These are phyloP conservation scores for Pulveroboletus frians DNA, from an alignment of 768 basidiomycete species.

Conservation along the genomic window DNA sequence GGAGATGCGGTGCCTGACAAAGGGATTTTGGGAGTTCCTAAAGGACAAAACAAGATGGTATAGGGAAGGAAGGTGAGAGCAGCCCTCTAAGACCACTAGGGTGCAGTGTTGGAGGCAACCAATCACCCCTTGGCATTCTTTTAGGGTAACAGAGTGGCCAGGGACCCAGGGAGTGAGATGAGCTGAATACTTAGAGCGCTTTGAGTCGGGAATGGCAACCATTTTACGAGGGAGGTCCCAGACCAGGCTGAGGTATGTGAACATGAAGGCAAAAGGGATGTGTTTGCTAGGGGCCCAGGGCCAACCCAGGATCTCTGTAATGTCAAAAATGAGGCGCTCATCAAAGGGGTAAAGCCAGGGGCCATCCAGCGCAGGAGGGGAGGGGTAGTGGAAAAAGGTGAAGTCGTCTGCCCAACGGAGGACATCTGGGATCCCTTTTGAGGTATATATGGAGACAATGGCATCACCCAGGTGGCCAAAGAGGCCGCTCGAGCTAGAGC, in stretches of 20 bases:
- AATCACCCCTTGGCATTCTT: background rate
- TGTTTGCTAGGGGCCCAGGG: background rate
- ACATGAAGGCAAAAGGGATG: background rate
- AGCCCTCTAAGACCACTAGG: background rate
- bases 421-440: too few relatives aligned
- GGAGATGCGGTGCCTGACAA: background rate
- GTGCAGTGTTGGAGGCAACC: background rate
- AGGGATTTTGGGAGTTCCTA: background rate
- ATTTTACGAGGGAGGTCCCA: background rate
- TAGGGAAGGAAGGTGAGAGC: background rate
- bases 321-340: background rate
- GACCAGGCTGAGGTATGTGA: background rate
- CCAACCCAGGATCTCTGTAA: rapidly evolving
- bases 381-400: too few relatives aligned
- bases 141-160: background rate
- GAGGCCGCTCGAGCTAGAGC: too few relatives aligned
- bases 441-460: too few relatives aligned
- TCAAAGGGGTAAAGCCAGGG: background rate
- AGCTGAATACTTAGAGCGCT: background rate
- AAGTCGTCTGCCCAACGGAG: too few relatives aligned
- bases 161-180: background rate
- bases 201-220: background rate
- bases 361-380: too few relatives aligned
- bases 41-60: background rate
- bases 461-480: too few relatives aligned